These are phyloP conservation scores for Cladorrhinum sp. DNA, from an alignment of 2,329 filamentous ascomycete species.

Conservation along the genomic window DNA sequence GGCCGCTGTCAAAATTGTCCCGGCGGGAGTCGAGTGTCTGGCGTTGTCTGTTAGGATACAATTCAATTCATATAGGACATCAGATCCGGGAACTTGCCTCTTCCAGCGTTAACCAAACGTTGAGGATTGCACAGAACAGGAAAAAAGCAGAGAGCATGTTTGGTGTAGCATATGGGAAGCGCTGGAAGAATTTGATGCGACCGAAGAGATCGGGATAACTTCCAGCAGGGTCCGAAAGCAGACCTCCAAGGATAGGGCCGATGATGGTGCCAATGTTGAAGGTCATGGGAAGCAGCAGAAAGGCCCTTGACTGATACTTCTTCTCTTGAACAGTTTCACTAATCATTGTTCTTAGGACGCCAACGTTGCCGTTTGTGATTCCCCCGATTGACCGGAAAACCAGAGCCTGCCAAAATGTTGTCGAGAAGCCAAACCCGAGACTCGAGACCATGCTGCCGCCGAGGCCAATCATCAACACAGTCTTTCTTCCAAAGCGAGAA, in stretches of 20 bases:
- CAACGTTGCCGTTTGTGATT: constrained; percentile 68
- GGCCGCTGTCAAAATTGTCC: constrained; percentile 42
- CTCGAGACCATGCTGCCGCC: constrained; percentile 62
- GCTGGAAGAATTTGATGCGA: constrained; percentile 42
- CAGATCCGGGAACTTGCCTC: constrained; percentile 36
- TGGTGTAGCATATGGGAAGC: constrained; percentile 53
- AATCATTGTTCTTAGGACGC: constrained; percentile 70
- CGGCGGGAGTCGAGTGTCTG: constrained; percentile 47
- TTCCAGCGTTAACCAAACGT: constrained; percentile 50
- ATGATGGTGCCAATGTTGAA: constrained; percentile 66
- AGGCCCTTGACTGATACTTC: constrained; percentile 44
- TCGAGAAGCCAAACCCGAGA: constrained; percentile 69
- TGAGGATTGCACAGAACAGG: constrained; percentile 40
- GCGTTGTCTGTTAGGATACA: constrained; percentile 1
- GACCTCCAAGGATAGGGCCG: constrained; percentile 50
- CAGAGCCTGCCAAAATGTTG: constrained; percentile 58
- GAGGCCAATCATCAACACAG: constrained; percentile 73
- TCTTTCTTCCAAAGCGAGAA: constrained; percentile 67
- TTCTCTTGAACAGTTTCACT: constrained; percentile 44
- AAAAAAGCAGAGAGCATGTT: constrained; percentile 52
- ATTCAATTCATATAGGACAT: too few species aligned
- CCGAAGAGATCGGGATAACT: constrained; percentile 47
- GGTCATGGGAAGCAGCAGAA: constrained; percentile 58
- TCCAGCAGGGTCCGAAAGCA: constrained; percentile 44
- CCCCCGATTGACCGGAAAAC: constrained; percentile 65